Conservation (phyloP, 352 stramenopile genomes). For the Pythium myriotylum region DNA sequence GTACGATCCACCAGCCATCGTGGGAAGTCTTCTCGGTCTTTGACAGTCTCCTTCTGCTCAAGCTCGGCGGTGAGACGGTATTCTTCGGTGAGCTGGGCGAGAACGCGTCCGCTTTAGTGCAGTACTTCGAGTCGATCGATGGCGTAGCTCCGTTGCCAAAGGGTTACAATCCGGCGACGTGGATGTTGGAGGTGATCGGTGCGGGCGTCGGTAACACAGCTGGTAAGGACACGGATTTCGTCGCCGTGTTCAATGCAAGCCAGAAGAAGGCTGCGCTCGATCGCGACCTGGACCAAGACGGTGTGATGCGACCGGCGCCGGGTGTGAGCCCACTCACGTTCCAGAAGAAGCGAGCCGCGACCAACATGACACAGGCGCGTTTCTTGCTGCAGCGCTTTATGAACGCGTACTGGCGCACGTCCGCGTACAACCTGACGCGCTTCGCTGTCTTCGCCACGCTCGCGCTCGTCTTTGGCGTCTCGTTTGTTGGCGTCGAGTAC, state of each 20-base stretch:
- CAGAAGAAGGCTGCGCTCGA: slow-evolving; percentile 3
- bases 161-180: slow-evolving; percentile 55
- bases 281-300: slow-evolving; percentile 58
- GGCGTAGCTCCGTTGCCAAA: slow-evolving; percentile 37
- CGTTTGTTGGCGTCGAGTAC: slow-evolving; percentile 30
- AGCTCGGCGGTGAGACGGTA: slow-evolving; percentile 31
- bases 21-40: slow-evolving; percentile 21
- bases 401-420: slow-evolving; percentile 68
- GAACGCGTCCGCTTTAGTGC: slow-evolving; percentile 28
- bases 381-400: slow-evolving; percentile 16
- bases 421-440: slow-evolving; percentile 70
- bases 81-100: slow-evolving; percentile 29
- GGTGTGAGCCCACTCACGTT: slow-evolving; percentile 1
- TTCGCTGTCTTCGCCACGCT: slow-evolving; percentile 31
- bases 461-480: slow-evolving; percentile 51
- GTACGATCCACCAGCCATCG: slow-evolving; percentile 24
- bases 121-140: slow-evolving; percentile 59
- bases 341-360: slow-evolving; percentile 6
- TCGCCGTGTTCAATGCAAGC: slow-evolving; percentile 11
- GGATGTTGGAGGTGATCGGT: slow-evolving; percentile 49
- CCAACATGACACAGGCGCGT: slow-evolving; percentile 1
- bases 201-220: slow-evolving; percentile 35
- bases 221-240: slow-evolving; percentile 9
- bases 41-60: slow-evolving; percentile 19
- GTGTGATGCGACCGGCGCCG: slow-evolving; percentile 50